Conservation (phyloP, 768 basidiomycete genomes). For the Clitopilus hobsonii region DNA sequence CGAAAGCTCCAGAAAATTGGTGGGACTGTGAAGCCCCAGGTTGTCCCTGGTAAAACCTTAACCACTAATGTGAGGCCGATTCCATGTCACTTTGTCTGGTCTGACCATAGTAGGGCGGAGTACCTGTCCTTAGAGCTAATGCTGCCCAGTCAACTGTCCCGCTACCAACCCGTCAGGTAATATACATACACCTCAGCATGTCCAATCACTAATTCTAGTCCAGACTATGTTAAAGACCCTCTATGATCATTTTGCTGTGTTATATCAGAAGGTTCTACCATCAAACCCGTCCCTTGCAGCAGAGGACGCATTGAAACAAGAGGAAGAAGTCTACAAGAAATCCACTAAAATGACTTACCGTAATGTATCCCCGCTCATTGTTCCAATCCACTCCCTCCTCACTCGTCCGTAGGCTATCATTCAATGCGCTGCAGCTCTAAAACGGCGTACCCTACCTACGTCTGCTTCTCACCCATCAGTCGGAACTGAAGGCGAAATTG, state of each 20-base stretch:
- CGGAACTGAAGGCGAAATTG: slow-evolving; percentile 67
- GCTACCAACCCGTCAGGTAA: slow-evolving; percentile 69
- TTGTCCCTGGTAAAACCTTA: slow-evolving; percentile 37
- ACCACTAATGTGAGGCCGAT: slow-evolving; percentile 23
- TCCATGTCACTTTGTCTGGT: not conserved
- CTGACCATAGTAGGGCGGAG: slow-evolving; percentile 40
- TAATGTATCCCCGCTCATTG: slow-evolving; percentile 44
- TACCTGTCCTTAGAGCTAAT: slow-evolving; percentile 60
- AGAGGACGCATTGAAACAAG: slow-evolving; percentile 79
- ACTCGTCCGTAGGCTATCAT: slow-evolving; percentile 39
- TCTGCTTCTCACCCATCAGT: slow-evolving; percentile 64
- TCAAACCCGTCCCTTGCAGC: slow-evolving; percentile 58
- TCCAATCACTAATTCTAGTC: too few relatives aligned
- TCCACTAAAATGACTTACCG: slow-evolving; percentile 80
- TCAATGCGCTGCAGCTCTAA: slow-evolving; percentile 44
- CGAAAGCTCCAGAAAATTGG: slow-evolving; percentile 60
- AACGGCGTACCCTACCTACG: slow-evolving; percentile 50
- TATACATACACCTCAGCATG: too few relatives aligned
- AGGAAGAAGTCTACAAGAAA: slow-evolving; percentile 72
- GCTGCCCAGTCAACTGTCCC: slow-evolving; percentile 69
- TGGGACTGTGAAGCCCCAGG: slow-evolving; percentile 32
- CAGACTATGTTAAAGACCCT: slow-evolving; percentile 73
- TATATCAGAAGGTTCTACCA: slow-evolving; percentile 58
- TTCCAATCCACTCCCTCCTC: not conserved
- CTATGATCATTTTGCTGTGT: slow-evolving; percentile 64